phyloP scores from a whole-genome alignment of 768 basidiomycete genomes.

The Auricularia cornea region DNA sequence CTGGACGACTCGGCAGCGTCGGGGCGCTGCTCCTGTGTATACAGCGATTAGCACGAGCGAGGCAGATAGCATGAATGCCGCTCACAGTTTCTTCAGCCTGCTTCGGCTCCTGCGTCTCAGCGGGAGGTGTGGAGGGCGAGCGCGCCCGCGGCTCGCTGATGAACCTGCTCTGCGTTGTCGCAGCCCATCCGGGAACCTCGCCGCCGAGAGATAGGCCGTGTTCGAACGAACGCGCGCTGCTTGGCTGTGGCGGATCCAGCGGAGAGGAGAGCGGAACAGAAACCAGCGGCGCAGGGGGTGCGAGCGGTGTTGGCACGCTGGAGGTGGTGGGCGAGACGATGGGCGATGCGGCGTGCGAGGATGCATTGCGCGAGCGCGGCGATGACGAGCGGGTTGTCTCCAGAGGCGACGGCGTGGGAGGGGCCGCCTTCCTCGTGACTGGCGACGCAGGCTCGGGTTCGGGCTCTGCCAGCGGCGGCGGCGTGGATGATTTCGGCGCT shows the following conservation, averaged over 20 bases:
- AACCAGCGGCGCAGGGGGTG: not conserved
- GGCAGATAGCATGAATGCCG: conserved; percentile 33
- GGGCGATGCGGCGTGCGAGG: conserved; percentile 7
- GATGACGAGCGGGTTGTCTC: not conserved
- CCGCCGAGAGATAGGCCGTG: not conserved
- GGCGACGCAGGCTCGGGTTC: not conserved
- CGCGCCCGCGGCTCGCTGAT: conserved; percentile 11
- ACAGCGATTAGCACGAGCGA: conserved; percentile 20
- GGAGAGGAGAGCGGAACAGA: conserved; percentile 16
- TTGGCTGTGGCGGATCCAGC: conserved; percentile 17
- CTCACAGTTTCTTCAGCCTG: conserved; percentile 30
- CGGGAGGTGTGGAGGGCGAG: conserved; percentile 12
- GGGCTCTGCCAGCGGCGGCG: not conserved
- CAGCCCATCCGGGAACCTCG: not conserved
- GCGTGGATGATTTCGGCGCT: conserved; percentile 5
- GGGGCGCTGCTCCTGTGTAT: conserved; percentile 8
- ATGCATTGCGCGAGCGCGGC: not conserved
- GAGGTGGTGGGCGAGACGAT: conserved; percentile 17
- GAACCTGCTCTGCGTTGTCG: not conserved
- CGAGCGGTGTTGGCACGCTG: conserved; percentile 5
- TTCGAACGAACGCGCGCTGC: not conserved
- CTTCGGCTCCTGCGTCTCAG: conserved; percentile 17
- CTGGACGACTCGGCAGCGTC: not conserved
- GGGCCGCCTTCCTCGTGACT: not conserved
- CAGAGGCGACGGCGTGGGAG: too few species aligned